phyloP scores from a whole-genome alignment of 2,329 filamentous ascomycete species.

The Alternaria infectoria region DNA sequence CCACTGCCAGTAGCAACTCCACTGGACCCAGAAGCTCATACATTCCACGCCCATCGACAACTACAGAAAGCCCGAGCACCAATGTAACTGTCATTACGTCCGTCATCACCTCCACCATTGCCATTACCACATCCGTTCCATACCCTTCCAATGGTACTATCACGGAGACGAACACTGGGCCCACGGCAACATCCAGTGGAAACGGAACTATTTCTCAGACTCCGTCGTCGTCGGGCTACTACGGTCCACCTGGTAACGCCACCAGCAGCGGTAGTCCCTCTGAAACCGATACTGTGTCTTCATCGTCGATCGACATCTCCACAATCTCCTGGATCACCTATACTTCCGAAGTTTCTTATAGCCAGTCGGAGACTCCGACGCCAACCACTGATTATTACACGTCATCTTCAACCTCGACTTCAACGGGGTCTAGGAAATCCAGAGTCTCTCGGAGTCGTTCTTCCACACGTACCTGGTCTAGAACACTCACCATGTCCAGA shows the following conservation, averaged over 20 bases:
- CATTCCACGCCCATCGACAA: neutral
- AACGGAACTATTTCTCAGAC: neutral
- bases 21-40: neutral
- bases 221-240: slow-evolving; percentile 10
- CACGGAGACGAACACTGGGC: slow-evolving; percentile 1
- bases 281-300: neutral
- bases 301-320: neutral
- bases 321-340: slow-evolving; percentile 9
- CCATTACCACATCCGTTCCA: neutral
- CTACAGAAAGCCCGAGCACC: neutral
- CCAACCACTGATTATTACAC: neutral
- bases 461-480: slow-evolving; percentile 4
- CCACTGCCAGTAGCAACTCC: neutral
- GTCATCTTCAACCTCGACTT: neutral
- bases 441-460: neutral
- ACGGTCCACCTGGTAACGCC: slow-evolving; percentile 6
- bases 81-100: slow-evolving; percentile 5
- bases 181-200: slow-evolving; percentile 1
- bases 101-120: neutral
- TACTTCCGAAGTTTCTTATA: neutral
- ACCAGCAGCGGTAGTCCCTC: neutral
- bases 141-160: slow-evolving; percentile 6
- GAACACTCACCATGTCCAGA: slow-evolving; percentile 4
- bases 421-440: neutral
- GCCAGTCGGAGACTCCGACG: neutral